phyloP scores from a whole-genome alignment of 2,329 filamentous ascomycete species.

The Pestalotiopsis sp. region DNA sequence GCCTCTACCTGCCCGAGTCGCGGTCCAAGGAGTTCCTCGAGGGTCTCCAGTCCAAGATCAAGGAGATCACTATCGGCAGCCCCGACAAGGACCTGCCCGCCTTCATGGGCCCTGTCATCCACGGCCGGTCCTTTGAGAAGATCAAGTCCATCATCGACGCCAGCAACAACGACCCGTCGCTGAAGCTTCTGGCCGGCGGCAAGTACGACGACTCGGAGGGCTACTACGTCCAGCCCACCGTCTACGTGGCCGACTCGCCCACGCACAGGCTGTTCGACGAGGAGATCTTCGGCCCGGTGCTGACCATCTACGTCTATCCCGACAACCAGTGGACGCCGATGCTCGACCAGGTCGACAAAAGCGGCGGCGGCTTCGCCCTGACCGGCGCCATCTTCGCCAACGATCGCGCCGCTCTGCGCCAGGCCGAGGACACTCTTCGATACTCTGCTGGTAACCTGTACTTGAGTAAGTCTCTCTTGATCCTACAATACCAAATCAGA shows the following conservation, averaged over 20 bases:
- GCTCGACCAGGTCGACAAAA: constrained; percentile 39
- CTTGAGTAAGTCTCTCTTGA: constrained; percentile 32
- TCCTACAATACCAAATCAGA: background rate
- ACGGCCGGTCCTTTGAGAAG: constrained; percentile 79
- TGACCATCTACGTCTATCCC: constrained; percentile 77
- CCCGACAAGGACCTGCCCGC: constrained; percentile 73
- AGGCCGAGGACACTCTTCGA: constrained; percentile 52
- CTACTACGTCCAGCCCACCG: constrained; percentile 82
- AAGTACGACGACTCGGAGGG: constrained; percentile 77
- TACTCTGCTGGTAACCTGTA: constrained; percentile 61
- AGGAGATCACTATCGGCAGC: constrained; percentile 67
- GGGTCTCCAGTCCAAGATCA: constrained; percentile 71
- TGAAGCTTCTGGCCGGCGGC: constrained; percentile 75
- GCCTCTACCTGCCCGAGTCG: constrained; percentile 76
- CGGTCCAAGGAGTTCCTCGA: constrained; percentile 30
- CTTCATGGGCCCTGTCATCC: constrained; percentile 88
- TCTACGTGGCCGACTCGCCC: constrained; percentile 76
- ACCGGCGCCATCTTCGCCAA: constrained; percentile 53
- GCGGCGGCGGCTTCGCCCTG: constrained; percentile 43
- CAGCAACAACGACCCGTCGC: constrained; percentile 73
- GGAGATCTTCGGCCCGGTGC: constrained; percentile 82
- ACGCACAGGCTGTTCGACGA: constrained; percentile 73
- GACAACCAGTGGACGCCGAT: constrained; percentile 55
- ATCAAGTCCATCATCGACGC: constrained; percentile 75
- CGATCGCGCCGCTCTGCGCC: constrained; percentile 47